Conservation (phyloP, 768 basidiomycete species). For the Solioccasus polychromus region DNA sequence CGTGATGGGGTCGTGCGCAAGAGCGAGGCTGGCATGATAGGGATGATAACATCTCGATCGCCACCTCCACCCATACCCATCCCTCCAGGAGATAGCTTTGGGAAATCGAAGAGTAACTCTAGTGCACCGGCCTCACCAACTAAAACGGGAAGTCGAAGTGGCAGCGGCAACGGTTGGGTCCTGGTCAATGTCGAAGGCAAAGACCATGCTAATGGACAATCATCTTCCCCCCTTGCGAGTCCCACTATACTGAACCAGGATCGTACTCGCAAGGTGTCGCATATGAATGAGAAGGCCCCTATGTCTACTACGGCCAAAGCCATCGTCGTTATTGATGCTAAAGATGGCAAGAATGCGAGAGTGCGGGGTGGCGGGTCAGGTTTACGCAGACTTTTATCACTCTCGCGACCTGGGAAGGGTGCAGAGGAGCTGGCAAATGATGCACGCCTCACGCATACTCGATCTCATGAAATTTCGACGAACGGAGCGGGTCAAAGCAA, state of each 20-base stretch:
- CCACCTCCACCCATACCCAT: conserved; percentile 26
- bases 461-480: conserved; percentile 25
- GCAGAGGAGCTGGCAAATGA: conserved; percentile 27
- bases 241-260: conserved; percentile 31
- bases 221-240: conserved; percentile 20
- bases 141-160: conserved; percentile 33
- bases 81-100: conserved; percentile 24
- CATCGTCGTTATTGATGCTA: conserved; percentile 57
- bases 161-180: conserved; percentile 59
- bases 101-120: conserved; percentile 22
- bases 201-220: conserved; percentile 27
- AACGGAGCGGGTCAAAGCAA: conserved; percentile 20
- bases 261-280: conserved; percentile 26
- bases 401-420: conserved; percentile 31
- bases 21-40: conserved; percentile 63
- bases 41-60: conserved; percentile 40
- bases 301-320: conserved; percentile 57
- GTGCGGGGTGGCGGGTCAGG: conserved; percentile 29
- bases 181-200: conserved; percentile 58
- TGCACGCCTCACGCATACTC: conserved; percentile 21
- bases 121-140: conserved; percentile 31
- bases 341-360: conserved; percentile 38
- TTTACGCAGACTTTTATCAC: conserved; percentile 31
- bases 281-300: conserved; percentile 27
- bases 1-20: conserved; percentile 44